Evolutionary conservation across 83 land plant genomes (phyloP).

Genomic region (Diphasiastrum complanatum): DNA sequence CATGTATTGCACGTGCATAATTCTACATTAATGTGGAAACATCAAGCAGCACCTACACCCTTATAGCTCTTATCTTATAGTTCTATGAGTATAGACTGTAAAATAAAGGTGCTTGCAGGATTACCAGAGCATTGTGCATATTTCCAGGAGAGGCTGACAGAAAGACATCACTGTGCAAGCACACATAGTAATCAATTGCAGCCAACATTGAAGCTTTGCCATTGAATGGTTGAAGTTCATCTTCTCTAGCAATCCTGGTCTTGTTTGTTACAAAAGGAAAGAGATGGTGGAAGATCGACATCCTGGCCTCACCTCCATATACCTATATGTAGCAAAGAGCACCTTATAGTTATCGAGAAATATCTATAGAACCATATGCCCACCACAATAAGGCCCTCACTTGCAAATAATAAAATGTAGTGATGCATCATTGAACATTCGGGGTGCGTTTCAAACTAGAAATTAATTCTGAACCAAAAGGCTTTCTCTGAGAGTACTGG

Average conservation of each 20-base stretch:
- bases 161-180: slow-evolving; percentile 74
- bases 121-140: slow-evolving; percentile 96
- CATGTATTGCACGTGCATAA: background rate
- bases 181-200: slow-evolving; percentile 78
- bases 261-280: slow-evolving; percentile 77
- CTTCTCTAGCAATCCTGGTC: slow-evolving; percentile 50
- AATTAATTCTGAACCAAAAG: background rate
- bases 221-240: slow-evolving; percentile 48
- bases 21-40: too few relatives aligned
- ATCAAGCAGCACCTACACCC: background rate
- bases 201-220: slow-evolving; percentile 79
- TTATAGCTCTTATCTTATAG: background rate
- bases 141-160: slow-evolving; percentile 91
- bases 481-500: background rate
- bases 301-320: slow-evolving; percentile 83
- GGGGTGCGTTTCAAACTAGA: too few relatives aligned
- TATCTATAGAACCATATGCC: background rate
- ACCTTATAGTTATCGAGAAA: background rate
- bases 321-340: slow-evolving; percentile 43
- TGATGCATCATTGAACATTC: too few relatives aligned
- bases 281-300: slow-evolving; percentile 49
- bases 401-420: too few relatives aligned
- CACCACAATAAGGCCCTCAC: background rate
- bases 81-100: background rate
- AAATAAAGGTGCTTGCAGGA: background rate